Percentiles rank a stretch among this genome's conserved stretches.
Evolutionary conservation across 2,329 filamentous ascomycete genomes (phyloP).

Genomic region (Hortaea sp.): DNA sequence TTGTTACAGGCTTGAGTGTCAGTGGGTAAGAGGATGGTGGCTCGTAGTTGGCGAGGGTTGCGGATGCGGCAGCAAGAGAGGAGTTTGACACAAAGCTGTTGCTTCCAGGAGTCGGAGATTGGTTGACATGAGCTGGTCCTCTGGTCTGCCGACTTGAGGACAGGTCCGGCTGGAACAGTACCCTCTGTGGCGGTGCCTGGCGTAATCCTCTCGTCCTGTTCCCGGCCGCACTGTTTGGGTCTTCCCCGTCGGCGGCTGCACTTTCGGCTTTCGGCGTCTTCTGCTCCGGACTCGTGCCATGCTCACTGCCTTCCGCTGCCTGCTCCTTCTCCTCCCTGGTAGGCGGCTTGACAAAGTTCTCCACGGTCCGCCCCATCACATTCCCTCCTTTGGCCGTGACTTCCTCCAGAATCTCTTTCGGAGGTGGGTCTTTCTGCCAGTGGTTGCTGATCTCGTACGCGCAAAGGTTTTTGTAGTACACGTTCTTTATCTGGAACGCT

Average conservation of each 20-base stretch:
- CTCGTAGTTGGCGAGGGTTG: constrained; percentile 59
- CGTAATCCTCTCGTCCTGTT: constrained; percentile 34
- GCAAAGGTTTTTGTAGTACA: constrained; percentile 77
- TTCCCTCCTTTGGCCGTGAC: constrained; percentile 68
- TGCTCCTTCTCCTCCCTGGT: constrained; percentile 37
- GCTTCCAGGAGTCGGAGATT: constrained; percentile 39
- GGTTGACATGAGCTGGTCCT: constrained; percentile 27
- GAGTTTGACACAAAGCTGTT: constrained; percentile 29
- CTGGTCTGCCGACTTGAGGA: constrained; percentile 54
- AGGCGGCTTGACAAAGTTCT: constrained; percentile 55
- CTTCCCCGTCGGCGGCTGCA: constrained; percentile 33
- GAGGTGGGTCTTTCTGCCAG: constrained; percentile 71
- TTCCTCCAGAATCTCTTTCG: constrained; percentile 78
- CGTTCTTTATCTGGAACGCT: constrained; percentile 75
- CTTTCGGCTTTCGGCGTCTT: constrained; percentile 42
- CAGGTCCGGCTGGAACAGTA: constrained; percentile 76
- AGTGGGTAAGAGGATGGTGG: constrained; percentile 53
- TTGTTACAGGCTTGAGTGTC: constrained; percentile 62
- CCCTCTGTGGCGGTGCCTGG: constrained; percentile 74
- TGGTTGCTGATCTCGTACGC: constrained; percentile 76
- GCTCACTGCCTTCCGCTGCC: constrained; percentile 37
- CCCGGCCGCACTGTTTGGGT: constrained; percentile 31
- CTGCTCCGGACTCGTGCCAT: constrained; percentile 30
- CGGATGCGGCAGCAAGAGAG: constrained; percentile 22
- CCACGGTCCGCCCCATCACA: constrained; percentile 66